Evolutionary conservation across 2,329 filamentous ascomycete genomes (phyloP).

Genomic region (Fusarium sambucinum): DNA sequence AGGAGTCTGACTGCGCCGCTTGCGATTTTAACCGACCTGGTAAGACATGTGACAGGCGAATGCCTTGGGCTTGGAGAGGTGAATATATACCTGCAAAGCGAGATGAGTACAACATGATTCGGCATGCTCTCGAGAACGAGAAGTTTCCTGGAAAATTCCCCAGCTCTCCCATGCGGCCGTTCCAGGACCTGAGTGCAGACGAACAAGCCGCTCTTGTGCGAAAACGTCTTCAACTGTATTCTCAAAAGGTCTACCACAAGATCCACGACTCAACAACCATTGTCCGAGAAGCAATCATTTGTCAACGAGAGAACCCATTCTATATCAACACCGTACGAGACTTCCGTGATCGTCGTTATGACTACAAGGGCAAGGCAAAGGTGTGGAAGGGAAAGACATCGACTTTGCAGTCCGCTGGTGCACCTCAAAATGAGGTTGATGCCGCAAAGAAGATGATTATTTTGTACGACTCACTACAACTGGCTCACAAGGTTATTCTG

Average conservation of each 20-base stretch:
- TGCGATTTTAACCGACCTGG: slow-evolving; percentile 98
- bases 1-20: slow-evolving; percentile 94
- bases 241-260: slow-evolving; percentile 99
- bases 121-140: slow-evolving; percentile 90
- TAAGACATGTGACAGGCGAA: slow-evolving; percentile 92
- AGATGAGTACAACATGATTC: slow-evolving; percentile 99
- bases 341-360: slow-evolving; percentile 96
- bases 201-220: slow-evolving; percentile 85
- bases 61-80: slow-evolving; percentile 98
- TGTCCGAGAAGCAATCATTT: slow-evolving; percentile 95
- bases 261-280: slow-evolving; percentile 96
- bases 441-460: slow-evolving; percentile 99
- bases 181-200: slow-evolving; percentile 82
- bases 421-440: slow-evolving; percentile 80
- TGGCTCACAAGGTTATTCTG: slow-evolving; percentile 98
- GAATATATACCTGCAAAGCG: slow-evolving; percentile 96
- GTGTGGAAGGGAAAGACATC: slow-evolving; percentile 99
- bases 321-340: slow-evolving; percentile 97
- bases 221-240: slow-evolving; percentile 91
- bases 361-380: slow-evolving; percentile 98
- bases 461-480: slow-evolving; percentile 92
- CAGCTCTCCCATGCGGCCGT: slow-evolving; percentile 76
- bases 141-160: slow-evolving; percentile 85
- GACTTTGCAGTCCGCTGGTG: slow-evolving; percentile 83
- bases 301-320: slow-evolving; percentile 97